Base-by-base conservation (phyloP, 2,329 filamentous ascomycete genomes). In the Aspergillus calidoustus region DNA sequence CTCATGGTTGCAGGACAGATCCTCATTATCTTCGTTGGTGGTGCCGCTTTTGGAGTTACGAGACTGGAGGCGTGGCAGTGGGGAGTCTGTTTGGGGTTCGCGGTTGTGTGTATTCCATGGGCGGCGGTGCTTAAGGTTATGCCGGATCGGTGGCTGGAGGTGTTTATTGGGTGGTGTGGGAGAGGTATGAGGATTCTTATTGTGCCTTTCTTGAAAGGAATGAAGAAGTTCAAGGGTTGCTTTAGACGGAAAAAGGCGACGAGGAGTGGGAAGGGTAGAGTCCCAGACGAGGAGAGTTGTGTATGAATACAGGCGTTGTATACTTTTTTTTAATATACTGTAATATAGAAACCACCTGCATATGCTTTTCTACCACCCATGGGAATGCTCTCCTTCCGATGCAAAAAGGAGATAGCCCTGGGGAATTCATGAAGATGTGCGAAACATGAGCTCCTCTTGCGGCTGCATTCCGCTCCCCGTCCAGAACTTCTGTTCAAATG, bases 1-100 rank as follows among this genome's bases (percentile, higher is more conserved):
- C 83, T 96, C 75, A 97, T 98, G 90, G 87, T 94, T 68, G 93
- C 88, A 65, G 92, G 91, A 19, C 94, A 98, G 75, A 82, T 95
- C 23, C 84, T 97, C 77, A 98, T 98, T 74, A 86, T 97, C 71
- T 95, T 91, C 71, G 86, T 97, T 54, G 94, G 94, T 65, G 91
- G 92, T 31, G 79, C 82, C 7, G 92, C 93, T 1, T 96, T 98
- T 82, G 86, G 86, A 53, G 92, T 96, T 62, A 84, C 83, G 1
- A 79, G 82, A 1, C 82, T 97, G 68, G 88, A 87, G 19, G 86
- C 85, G 15, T 80, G 84, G 15, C 90, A 97, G 74, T 98, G 94
- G 95, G 93, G 83, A 7, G 90, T 94, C 68, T 96, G 93, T 8
- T 85, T 99, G 60, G 83, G 95, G 23, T 86, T 96, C 43, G 93